phyloP scores from a whole-genome alignment of 2,329 filamentous ascomycete genomes.

The Fusarium oxysporum region DNA sequence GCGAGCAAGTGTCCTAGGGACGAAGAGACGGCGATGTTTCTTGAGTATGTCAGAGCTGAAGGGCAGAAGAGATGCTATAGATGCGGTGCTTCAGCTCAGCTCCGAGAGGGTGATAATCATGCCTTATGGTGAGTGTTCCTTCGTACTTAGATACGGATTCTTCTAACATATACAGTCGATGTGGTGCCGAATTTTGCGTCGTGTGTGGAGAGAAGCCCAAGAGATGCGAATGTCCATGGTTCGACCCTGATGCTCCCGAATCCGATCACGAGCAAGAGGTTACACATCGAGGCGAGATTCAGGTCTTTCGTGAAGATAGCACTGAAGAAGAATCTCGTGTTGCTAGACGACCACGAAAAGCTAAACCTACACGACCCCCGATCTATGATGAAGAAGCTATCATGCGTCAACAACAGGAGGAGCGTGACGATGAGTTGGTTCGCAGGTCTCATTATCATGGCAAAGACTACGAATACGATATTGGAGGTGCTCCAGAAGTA shows the following conservation, averaged over 20 bases:
- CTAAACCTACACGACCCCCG: slow-evolving; percentile 41
- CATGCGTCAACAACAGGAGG: slow-evolving; percentile 60
- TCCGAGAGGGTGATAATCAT: slow-evolving; percentile 87
- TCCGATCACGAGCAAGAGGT: slow-evolving; percentile 67
- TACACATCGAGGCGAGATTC: slow-evolving; percentile 49
- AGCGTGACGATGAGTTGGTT: slow-evolving; percentile 56
- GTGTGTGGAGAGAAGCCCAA: slow-evolving; percentile 86
- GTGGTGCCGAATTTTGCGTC: slow-evolving; percentile 88
- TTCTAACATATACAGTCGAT: slow-evolving; percentile 64
- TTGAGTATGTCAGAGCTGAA: slow-evolving; percentile 72
- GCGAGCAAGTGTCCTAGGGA: slow-evolving; percentile 77
- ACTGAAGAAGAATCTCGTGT: slow-evolving; percentile 49
- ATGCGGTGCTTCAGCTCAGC: slow-evolving; percentile 79
- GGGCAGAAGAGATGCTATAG: slow-evolving; percentile 82
- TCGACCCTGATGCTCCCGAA: slow-evolving; percentile 71
- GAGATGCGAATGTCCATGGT: slow-evolving; percentile 84
- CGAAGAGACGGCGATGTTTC: slow-evolving; percentile 71
- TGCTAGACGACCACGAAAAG: slow-evolving; percentile 34
- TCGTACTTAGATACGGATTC: not conserved
- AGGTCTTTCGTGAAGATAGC: slow-evolving; percentile 39
- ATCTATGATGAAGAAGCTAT: slow-evolving; percentile 62
- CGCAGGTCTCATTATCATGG: slow-evolving; percentile 46
- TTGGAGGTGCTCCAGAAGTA: slow-evolving; percentile 51
- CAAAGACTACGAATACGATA: slow-evolving; percentile 56
- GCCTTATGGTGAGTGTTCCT: slow-evolving; percentile 78